Evolutionary conservation across 352 stramenopile species (phyloP).

Genomic region (Globisporangium acanthophoron): DNA sequence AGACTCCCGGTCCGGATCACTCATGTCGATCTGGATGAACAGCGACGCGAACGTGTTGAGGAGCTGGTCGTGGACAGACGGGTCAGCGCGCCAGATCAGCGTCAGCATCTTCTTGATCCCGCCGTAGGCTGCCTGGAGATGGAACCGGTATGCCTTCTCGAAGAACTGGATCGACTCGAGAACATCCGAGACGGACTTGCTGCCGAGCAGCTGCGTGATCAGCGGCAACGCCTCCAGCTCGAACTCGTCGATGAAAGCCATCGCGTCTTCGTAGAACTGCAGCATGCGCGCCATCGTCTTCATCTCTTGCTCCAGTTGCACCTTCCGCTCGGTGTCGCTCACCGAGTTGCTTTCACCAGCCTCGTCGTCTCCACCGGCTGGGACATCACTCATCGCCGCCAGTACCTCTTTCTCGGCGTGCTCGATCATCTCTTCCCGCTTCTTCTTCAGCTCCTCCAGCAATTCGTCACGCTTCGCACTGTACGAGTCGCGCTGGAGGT

Average conservation of each 20-base stretch:
- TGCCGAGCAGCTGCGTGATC: slow-evolving; percentile 87
- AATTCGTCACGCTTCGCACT: slow-evolving; percentile 73
- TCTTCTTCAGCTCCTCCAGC: slow-evolving; percentile 49
- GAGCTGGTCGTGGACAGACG: slow-evolving; percentile 88
- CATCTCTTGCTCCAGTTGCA: slow-evolving; percentile 59
- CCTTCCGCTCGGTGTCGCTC: slow-evolving; percentile 33
- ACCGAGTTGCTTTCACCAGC: slow-evolving; percentile 2
- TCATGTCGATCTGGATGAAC: slow-evolving; percentile 50
- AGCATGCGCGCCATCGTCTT: slow-evolving; percentile 72
- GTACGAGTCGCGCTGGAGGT: slow-evolving; percentile 84
- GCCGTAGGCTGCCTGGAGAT: slow-evolving; percentile 81
- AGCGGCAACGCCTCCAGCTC: slow-evolving; percentile 70
- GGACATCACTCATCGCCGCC: slow-evolving; percentile 34
- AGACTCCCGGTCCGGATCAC: slow-evolving; percentile 31
- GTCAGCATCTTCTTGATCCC: slow-evolving; percentile 91
- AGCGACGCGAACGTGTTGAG: slow-evolving; percentile 75
- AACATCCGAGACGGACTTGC: slow-evolving; percentile 90
- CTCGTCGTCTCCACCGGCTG: slow-evolving; percentile 9
- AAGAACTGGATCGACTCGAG: slow-evolving; percentile 93
- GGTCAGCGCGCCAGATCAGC: slow-evolving; percentile 89
- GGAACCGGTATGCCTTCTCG: slow-evolving; percentile 88
- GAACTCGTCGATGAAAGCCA: slow-evolving; percentile 91
- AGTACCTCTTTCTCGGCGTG: slow-evolving; percentile 74
- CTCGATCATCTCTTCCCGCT: slow-evolving; percentile 73
- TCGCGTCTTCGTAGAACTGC: slow-evolving; percentile 90